These are phyloP conservation scores for Musa balbisiana DNA, from an alignment of 202 grass and related monocot species.

Conservation along the genomic window DNA sequence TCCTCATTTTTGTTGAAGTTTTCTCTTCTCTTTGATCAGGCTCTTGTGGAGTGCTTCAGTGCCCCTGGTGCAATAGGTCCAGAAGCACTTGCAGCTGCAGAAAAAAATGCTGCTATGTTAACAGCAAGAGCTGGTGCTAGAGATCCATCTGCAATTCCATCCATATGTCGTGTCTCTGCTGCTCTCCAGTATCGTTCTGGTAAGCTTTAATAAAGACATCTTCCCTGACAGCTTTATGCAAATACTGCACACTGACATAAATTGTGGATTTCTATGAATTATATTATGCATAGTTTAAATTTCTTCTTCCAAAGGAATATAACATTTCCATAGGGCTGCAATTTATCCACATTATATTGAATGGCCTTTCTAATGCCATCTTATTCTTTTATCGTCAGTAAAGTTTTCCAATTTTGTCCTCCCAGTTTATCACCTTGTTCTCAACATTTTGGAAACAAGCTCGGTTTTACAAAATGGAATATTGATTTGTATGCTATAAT, in stretches of 20 bases:
- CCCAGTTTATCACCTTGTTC: not conserved
- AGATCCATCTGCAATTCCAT: conserved; percentile 90
- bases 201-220: conserved; percentile 27
- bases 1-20: not conserved
- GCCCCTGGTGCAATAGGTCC: conserved; percentile 52
- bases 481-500: not conserved
- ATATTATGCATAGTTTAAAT: not conserved
- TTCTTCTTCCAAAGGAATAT: too few species aligned
- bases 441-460: not conserved
- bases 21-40: conserved; percentile 28
- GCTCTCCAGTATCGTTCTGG: conserved; percentile 68
- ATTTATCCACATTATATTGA: too few species aligned
- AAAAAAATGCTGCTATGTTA: conserved; percentile 79
- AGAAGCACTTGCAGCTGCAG: conserved; percentile 78
- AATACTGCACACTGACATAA: not conserved
- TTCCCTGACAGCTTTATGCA: not conserved
- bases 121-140: conserved; percentile 89
- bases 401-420: too few species aligned
- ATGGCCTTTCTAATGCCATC: too few species aligned
- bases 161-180: conserved; percentile 78
- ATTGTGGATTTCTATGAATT: not conserved
- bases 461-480: not conserved
- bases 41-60: conserved; percentile 79
- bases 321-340: too few species aligned
- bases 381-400: too few species aligned